A percentile compares a stretch with the other conserved stretches of the same genome.
Conservation (phyloP, 768 basidiomycete genomes). For the Suillus alpinus region DNA sequence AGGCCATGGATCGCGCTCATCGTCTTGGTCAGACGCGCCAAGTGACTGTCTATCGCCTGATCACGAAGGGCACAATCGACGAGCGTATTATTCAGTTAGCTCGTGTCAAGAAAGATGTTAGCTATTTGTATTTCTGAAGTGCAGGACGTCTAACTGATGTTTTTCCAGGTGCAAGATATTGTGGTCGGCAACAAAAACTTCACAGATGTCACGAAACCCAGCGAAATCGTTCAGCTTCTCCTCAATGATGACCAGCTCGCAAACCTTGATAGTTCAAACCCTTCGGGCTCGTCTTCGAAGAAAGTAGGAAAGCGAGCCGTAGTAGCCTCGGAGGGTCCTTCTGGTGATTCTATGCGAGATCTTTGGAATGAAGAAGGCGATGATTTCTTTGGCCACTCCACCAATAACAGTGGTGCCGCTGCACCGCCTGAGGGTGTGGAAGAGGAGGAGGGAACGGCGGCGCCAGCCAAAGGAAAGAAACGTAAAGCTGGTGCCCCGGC, state of each 20-base stretch:
- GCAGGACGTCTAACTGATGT: not conserved
- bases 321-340: conserved; percentile 29
- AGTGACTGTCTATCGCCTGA: conserved; percentile 93
- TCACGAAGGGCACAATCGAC: conserved; percentile 92
- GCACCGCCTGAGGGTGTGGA: conserved; percentile 21
- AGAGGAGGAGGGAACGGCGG: conserved; percentile 28
- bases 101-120: conserved; percentile 93
- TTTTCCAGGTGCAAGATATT: conserved; percentile 89
- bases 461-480: conserved; percentile 31
- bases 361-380: conserved; percentile 87
- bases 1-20: conserved; percentile 98
- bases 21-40: conserved; percentile 95
- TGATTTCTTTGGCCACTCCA: conserved; percentile 74
- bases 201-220: conserved; percentile 89
- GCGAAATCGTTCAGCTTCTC: conserved; percentile 93
- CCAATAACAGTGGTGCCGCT: conserved; percentile 18
- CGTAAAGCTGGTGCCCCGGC: conserved; percentile 27
- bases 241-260: conserved; percentile 94
- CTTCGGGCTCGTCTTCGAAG: conserved; percentile 34
- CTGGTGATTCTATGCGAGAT: conserved; percentile 49
- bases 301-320: conserved; percentile 34
- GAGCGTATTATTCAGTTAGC: conserved; percentile 97
- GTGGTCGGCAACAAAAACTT: conserved; percentile 97
- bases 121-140: conserved; percentile 19
- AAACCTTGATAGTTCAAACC: conserved; percentile 52